These are phyloP conservation scores for Rubia peregrina DNA, from an alignment of 305 asterid species.

Conservation along the genomic window DNA sequence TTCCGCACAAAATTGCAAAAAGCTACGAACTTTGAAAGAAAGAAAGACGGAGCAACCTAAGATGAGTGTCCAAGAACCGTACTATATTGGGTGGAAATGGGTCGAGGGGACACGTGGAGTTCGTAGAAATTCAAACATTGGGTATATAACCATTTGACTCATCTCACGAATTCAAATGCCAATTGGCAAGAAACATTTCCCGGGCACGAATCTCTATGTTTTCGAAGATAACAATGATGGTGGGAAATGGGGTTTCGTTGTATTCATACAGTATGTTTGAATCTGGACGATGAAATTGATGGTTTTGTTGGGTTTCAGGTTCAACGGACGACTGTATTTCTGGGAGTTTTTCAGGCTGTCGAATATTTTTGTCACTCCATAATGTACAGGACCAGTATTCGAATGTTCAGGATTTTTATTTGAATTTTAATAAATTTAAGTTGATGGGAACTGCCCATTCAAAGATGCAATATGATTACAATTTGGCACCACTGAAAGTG, in stretches of 20 bases:
- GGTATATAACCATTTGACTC: neutral
- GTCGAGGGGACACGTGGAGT: slow-evolving; percentile 45
- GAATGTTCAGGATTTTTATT: neutral
- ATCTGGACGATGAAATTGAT: neutral
- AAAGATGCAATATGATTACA: neutral
- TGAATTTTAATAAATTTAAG: neutral
- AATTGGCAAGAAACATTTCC: slow-evolving; percentile 9
- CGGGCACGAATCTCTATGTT: slow-evolving; percentile 33
- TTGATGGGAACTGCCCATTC: neutral
- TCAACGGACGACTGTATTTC: neutral
- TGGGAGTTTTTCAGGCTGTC: neutral
- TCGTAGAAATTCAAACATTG: slow-evolving; percentile 7
- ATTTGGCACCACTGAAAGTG: too few relatives aligned
- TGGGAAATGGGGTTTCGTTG: slow-evolving; percentile 9
- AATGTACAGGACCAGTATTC: neutral
- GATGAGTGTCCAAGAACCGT: slow-evolving; percentile 28
- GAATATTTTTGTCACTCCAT: neutral
- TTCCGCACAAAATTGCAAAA: slow-evolving; percentile 19
- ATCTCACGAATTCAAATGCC: neutral
- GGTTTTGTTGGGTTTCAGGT: neutral
- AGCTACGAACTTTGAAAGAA: slow-evolving; percentile 14
- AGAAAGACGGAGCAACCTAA: slow-evolving; percentile 11
- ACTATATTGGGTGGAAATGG: slow-evolving; percentile 24
- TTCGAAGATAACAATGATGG: slow-evolving; percentile 20
- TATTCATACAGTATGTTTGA: neutral